Evolutionary conservation across 495 filamentous ascomycete species (phyloP).

Genomic region (Podospora sp.): DNA sequence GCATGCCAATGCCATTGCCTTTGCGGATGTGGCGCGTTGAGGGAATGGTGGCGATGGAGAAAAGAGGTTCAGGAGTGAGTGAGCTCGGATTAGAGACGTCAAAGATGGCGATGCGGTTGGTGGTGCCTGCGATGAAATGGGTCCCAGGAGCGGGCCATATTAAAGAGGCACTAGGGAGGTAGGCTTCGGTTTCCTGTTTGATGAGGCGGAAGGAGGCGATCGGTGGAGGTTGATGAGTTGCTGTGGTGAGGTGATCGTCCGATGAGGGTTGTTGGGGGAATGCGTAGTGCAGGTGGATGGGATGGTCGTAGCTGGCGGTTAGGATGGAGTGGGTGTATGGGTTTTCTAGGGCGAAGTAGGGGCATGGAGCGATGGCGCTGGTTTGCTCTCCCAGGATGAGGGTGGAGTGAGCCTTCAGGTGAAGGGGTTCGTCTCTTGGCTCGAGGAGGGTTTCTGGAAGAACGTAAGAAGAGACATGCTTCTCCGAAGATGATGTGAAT

Average conservation of each 20-base stretch:
- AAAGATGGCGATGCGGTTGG: conserved; percentile 74
- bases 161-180: conserved; percentile 74
- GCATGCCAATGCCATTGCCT: conserved; percentile 76
- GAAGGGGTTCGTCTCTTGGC: conserved; percentile 46
- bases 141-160: conserved; percentile 63
- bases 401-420: conserved; percentile 62
- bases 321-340: conserved; percentile 70
- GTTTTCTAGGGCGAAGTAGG: conserved; percentile 67
- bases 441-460: conserved; percentile 73
- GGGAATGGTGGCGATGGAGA: conserved; percentile 69
- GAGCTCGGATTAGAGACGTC: conserved; percentile 69
- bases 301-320: conserved; percentile 67
- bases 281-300: conserved; percentile 67
- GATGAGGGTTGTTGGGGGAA: conserved; percentile 26
- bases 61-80: conserved; percentile 53
- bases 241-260: background rate
- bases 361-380: conserved; percentile 71
- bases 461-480: conserved; percentile 70
- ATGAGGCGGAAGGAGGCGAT: conserved; percentile 70
- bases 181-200: conserved; percentile 74
- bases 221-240: conserved; percentile 40
- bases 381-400: conserved; percentile 68
- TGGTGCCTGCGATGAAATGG: conserved; percentile 72
- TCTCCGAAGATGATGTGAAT: conserved; percentile 71
- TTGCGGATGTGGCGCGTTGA: conserved; percentile 71